A percentile compares a stretch with the other conserved stretches of the same genome.
Evolutionary conservation across 345 rosid species (phyloP).

Genomic region (Turritis glabra): DNA sequence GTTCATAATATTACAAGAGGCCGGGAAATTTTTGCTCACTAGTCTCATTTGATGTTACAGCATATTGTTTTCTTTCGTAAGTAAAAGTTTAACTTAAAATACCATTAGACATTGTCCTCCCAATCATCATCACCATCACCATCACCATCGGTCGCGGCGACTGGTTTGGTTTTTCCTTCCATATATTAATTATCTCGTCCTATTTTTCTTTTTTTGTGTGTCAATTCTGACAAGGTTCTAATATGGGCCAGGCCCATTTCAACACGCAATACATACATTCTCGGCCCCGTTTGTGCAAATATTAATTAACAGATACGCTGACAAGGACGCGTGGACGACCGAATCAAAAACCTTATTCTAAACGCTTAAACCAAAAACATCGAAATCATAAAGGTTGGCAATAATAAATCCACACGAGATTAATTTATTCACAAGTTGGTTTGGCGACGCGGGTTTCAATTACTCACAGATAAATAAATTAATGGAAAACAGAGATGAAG

Average conservation of each 20-base stretch:
- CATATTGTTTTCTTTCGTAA: not conserved
- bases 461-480: not conserved
- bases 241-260: slow-evolving; percentile 20
- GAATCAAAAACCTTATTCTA: not conserved
- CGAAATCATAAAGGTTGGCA: not conserved
- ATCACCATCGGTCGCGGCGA: no score
- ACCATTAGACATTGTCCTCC: no score
- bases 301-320: not conserved
- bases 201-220: no score
- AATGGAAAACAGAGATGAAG: not conserved
- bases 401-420: not conserved
- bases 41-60: not conserved
- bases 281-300: not conserved
- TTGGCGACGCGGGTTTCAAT: not conserved
- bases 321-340: not conserved
- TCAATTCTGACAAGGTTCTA: not conserved
- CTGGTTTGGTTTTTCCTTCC: no score
- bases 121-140: no score
- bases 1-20: not conserved
- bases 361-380: not conserved
- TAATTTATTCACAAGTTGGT: not conserved
- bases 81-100: no score
- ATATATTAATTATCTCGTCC: no score
- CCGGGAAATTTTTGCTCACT: not conserved
- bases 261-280: not conserved